Base-by-base conservation (phyloP, 192 early-diverging fungal genomes). In the Coemansia sp. region DNA sequence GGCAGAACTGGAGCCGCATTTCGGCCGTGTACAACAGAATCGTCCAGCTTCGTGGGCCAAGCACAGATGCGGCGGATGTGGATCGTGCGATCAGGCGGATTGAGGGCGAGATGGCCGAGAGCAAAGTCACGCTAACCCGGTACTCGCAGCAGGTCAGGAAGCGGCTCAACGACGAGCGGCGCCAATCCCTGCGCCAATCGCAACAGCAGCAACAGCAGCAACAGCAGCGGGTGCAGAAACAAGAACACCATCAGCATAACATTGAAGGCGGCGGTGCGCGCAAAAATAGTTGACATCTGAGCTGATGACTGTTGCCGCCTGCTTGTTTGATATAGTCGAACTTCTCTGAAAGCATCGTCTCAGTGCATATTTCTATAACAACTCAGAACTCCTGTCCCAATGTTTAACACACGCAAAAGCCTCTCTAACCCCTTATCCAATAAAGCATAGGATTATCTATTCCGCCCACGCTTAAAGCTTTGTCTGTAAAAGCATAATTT, bases 1-100 rank as follows among this genome's bases (percentile, higher is more conserved):
- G 76, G 9, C 76, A 78, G 60, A 78, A 78, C 63, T 78, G 76
- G 76, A 78, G 76, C 63, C 76, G 76, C 39, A 78, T 78, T 18
- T 64, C 76, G 2, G 76, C 76, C 22, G 70, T 78, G 7, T 72
- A 78, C 54, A 78, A 64, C 51, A 56, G 68, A 22, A 66, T 72
- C 21, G 11, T 69, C 63, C 76, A 72, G 76, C 69, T 78, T n/a
- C 62, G 76, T 6, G 70, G 76, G 4, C 59, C 66, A 21, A 45
- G 49, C 54, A 37, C 57, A 0, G 19, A n/a, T 4, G 51, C 59
- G 1, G 63, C 58, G 16, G 69, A 66, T 22, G 51, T 78, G 5
- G 76, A 72, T 62, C 66, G 76, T 6, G 76, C 76, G 22, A 43
- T 78, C 39, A 19, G 46, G 4, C 66, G 64, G n/a, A 59, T 59